These are phyloP conservation scores for Tetratostichococcus sp. DNA, from an alignment of 139 green algal species.

Conservation along the genomic window DNA sequence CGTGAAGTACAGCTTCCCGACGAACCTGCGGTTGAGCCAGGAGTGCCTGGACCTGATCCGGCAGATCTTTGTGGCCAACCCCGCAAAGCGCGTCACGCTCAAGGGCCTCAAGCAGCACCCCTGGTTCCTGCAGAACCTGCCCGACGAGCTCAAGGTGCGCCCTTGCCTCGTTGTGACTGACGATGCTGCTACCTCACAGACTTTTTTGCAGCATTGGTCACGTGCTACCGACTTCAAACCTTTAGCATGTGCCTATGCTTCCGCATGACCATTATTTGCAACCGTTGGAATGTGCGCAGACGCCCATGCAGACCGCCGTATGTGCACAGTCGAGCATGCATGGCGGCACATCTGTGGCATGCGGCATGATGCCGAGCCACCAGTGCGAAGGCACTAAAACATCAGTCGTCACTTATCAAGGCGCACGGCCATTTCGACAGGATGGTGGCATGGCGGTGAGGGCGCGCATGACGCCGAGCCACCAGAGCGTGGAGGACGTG, in stretches of 20 bases:
- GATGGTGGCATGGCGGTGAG: slow-evolving; percentile 34
- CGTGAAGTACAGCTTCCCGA: slow-evolving; percentile 83
- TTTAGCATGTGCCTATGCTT: no score
- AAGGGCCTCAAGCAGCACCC: slow-evolving; percentile 78
- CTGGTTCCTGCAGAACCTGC: slow-evolving; percentile 92
- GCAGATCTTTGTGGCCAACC: slow-evolving; percentile 83
- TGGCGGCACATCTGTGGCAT: no score
- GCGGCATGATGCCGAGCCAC: no score
- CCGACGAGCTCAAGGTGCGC: slow-evolving; percentile 77
- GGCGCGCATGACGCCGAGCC: slow-evolving; percentile 22
- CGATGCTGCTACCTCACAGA: neutral
- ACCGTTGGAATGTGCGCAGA: no score
- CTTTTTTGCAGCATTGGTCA: neutral
- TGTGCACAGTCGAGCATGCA: no score
- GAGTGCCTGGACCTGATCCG: slow-evolving; percentile 85
- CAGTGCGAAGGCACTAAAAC: no score
- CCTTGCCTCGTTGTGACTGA: no score
- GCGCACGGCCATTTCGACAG: neutral
- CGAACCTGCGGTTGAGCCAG: slow-evolving; percentile 58
- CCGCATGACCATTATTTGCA: no score
- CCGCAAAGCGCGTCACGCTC: slow-evolving; percentile 76
- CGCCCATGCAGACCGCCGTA: no score
- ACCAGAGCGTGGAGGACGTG: slow-evolving; percentile 49
- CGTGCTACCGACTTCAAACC: neutral
- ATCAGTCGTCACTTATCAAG: no score